Percentiles rank a stretch among this genome's conserved stretches.
phyloP scores from a whole-genome alignment of 2,329 filamentous ascomycete genomes.

The Pochonia chlamydosporia region DNA sequence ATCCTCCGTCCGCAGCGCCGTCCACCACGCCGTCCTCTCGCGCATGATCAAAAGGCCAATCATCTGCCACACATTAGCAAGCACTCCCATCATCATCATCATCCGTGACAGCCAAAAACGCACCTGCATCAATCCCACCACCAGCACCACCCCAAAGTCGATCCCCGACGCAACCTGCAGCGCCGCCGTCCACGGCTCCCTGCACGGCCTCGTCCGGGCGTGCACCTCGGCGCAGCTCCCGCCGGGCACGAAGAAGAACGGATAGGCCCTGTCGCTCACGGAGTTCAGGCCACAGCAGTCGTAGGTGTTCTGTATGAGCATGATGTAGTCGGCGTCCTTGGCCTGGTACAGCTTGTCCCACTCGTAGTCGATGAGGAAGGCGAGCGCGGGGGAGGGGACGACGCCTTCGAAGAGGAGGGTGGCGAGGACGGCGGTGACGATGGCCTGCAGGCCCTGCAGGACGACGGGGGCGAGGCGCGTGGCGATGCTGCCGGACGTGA shows the following conservation, averaged over 20 bases:
- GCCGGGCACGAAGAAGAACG: slow-evolving; percentile 36
- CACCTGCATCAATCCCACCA: slow-evolving; percentile 53
- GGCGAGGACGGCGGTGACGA: slow-evolving; percentile 37
- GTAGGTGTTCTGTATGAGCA: slow-evolving; percentile 58
- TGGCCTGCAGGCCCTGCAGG: slow-evolving; percentile 36
- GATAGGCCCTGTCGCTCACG: slow-evolving; percentile 55
- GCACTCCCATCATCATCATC: too few relatives aligned
- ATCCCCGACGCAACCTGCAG: slow-evolving; percentile 48
- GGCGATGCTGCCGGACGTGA: slow-evolving; percentile 18
- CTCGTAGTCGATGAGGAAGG: slow-evolving; percentile 49
- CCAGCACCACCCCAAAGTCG: slow-evolving; percentile 47
- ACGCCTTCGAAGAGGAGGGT: slow-evolving; percentile 34
- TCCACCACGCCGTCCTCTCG: slow-evolving; percentile 25
- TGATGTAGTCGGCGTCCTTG: slow-evolving; percentile 46
- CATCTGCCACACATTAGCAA: slow-evolving; percentile 16
- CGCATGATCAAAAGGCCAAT: slow-evolving; percentile 24
- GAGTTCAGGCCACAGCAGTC: slow-evolving; percentile 61
- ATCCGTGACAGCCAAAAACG: too few relatives aligned
- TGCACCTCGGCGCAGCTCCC: slow-evolving; percentile 39
- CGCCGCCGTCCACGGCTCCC: slow-evolving; percentile 48
- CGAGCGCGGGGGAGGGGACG: slow-evolving; percentile 23
- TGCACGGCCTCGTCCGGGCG: slow-evolving; percentile 41
- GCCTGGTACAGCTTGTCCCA: slow-evolving; percentile 50
- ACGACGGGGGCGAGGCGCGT: slow-evolving; percentile 19
- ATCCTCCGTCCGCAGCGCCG: slow-evolving; percentile 14